Percentiles rank a stretch among this genome's conserved stretches.
Conservation (phyloP, 225 moss, liverwort and hornwort genomes). For the Physcomitrium patens region DNA sequence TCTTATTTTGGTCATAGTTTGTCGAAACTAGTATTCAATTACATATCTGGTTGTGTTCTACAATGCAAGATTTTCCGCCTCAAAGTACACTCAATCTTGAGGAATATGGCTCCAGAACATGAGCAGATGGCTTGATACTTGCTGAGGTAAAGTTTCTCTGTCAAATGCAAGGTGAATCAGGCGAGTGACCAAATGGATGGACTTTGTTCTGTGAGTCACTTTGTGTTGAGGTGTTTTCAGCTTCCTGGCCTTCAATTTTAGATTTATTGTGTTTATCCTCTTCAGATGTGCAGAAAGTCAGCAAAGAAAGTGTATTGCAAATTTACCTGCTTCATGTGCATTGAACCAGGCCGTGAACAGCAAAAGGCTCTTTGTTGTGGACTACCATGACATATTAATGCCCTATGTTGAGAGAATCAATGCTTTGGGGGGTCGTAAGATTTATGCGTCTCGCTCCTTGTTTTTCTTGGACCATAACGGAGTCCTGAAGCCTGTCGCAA, state of each 20-base stretch:
- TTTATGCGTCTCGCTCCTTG: constrained; percentile 63
- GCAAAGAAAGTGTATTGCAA: background rate
- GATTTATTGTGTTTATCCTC: background rate
- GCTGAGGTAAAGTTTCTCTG: constrained; percentile 22
- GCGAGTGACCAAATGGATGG: too few relatives aligned
- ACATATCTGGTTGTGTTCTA: background rate
- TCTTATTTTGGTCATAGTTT: background rate
- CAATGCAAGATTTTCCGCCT: constrained; percentile 62
- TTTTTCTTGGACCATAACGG: constrained; percentile 58
- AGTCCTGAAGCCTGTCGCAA: constrained; percentile 64
- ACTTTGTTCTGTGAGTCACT: too few relatives aligned
- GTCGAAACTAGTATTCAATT: background rate
- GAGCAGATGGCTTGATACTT: constrained; percentile 53
- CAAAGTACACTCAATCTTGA: constrained; percentile 47
- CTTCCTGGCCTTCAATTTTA: background rate
- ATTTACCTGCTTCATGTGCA: background rate
- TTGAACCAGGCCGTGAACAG: constrained; percentile 50
- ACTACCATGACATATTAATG: constrained; percentile 74
- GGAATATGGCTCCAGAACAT: constrained; percentile 52
- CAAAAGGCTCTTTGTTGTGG: constrained; percentile 66
- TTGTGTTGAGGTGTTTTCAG: background rate
- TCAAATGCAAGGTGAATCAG: background rate
- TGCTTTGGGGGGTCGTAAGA: constrained; percentile 50
- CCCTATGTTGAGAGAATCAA: constrained; percentile 73
- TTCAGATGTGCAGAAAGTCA: background rate